Conservation (phyloP, 352 stramenopile genomes). For the Globisporangium spinosum region DNA sequence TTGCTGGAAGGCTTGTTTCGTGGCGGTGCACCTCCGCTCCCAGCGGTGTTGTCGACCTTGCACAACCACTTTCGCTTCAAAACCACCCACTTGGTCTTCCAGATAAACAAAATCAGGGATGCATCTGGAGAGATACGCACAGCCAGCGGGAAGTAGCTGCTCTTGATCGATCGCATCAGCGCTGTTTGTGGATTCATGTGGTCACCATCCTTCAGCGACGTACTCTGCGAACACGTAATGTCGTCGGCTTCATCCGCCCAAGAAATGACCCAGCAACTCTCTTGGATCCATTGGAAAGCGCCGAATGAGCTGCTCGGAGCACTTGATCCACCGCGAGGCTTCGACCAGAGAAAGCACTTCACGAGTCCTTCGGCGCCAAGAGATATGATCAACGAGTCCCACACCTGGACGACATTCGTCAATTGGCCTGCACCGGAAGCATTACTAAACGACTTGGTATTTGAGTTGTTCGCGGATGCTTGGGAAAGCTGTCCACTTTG, state of each 20-base stretch:
- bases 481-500: not conserved
- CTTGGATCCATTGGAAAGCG: slow-evolving; percentile 61
- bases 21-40: slow-evolving; percentile 22
- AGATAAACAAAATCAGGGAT: slow-evolving; percentile 68
- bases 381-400: slow-evolving; percentile 74
- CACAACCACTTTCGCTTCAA: slow-evolving; percentile 82
- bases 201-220: slow-evolving; percentile 70
- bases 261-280: slow-evolving; percentile 83
- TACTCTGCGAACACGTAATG: slow-evolving; percentile 83
- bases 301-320: slow-evolving; percentile 10
- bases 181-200: slow-evolving; percentile 81
- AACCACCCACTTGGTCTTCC: slow-evolving; percentile 70
- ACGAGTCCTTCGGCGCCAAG: slow-evolving; percentile 70
- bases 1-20: slow-evolving; percentile 23
- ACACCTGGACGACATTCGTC: slow-evolving; percentile 21
- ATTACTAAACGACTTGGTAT: slow-evolving; percentile 13
- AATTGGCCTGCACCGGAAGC: not conserved
- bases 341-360: slow-evolving; percentile 80
- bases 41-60: slow-evolving; percentile 25
- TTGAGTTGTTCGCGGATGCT: not conserved
- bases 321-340: slow-evolving; percentile 39
- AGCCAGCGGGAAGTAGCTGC: slow-evolving; percentile 62
- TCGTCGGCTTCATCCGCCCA: slow-evolving; percentile 81
- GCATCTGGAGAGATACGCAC: slow-evolving; percentile 60
- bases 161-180: slow-evolving; percentile 81